Evolutionary conservation across 768 basidiomycete genomes (phyloP).

Genomic region (Lanmaoa pseudosensibilis): DNA sequence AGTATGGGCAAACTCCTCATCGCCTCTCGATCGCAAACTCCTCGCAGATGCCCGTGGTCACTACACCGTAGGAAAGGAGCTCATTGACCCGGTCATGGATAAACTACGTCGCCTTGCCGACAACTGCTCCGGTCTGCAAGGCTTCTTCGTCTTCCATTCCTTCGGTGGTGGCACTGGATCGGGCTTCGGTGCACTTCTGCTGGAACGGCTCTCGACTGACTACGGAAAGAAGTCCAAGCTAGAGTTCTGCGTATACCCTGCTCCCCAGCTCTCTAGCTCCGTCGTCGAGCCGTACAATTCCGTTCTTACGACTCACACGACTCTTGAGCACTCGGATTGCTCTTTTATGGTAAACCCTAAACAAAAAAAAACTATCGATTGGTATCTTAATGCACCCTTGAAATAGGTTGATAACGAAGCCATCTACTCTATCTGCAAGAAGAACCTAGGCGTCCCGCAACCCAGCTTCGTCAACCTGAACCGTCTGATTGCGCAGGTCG

Average conservation of each 20-base stretch:
- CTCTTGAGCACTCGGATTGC: constrained; percentile 99
- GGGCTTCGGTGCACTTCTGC: constrained; percentile 95
- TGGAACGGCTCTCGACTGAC: constrained; percentile 96
- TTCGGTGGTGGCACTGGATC: constrained; percentile 99
- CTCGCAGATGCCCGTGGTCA: constrained; percentile 91
- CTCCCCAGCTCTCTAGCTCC: constrained; percentile 90
- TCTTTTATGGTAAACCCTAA: constrained; percentile 84
- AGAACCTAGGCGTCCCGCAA: constrained; percentile 78
- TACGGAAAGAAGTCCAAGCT: constrained; percentile 99
- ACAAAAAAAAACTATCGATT: background rate
- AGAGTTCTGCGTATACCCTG: constrained; percentile 97
- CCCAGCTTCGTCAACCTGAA: constrained; percentile 95
- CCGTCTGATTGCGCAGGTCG: constrained; percentile 96
- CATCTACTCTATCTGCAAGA: constrained; percentile 99
- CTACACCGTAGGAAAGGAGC: constrained; percentile 98
- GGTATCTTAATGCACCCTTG: constrained; percentile 8
- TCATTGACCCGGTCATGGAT: constrained; percentile 96
- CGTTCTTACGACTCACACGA: constrained; percentile 96
- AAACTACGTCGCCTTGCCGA: constrained; percentile 95
- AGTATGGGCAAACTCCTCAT: constrained; percentile 6
- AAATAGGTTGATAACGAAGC: constrained; percentile 95
- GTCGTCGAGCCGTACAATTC: constrained; percentile 99
- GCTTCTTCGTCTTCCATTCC: constrained; percentile 99
- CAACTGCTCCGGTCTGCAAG: constrained; percentile 97
- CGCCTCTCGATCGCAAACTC: constrained; percentile 7